Evolutionary conservation across 2,329 filamentous ascomycete species (phyloP).

Genomic region (Lachnellula hyalina): DNA sequence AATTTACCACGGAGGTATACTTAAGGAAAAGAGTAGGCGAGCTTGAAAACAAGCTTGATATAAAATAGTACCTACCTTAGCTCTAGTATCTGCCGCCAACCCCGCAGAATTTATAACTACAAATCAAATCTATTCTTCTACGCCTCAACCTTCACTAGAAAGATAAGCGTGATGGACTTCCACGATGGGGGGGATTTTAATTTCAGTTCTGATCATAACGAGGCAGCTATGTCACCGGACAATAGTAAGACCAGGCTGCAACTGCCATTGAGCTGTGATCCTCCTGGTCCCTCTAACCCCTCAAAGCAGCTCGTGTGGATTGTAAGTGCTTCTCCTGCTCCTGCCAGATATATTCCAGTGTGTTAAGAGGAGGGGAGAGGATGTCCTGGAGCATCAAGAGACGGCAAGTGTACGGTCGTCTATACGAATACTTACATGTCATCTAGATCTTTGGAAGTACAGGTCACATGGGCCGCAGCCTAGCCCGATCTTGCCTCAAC

Average conservation of each 20-base stretch:
- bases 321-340: conserved; percentile 44
- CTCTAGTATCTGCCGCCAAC: background rate
- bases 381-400: background rate
- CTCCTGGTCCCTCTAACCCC: conserved; percentile 65
- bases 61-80: background rate
- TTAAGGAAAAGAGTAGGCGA: no score
- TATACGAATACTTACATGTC: conserved; percentile 3
- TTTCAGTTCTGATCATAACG: conserved; percentile 10
- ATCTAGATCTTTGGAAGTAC: conserved; percentile 83
- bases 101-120: background rate
- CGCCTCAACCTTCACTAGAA: background rate
- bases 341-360: background rate
- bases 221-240: conserved; percentile 17
- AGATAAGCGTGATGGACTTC: conserved; percentile 12
- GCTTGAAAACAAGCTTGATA: no score
- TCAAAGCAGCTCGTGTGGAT: conserved; percentile 82
- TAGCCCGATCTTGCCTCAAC: conserved; percentile 75
- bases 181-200: conserved; percentile 13
- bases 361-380: background rate
- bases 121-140: background rate
- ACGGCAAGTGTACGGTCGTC: background rate
- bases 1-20: no score
- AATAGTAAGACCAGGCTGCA: conserved; percentile 42
- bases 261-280: conserved; percentile 81
- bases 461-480: conserved; percentile 91